phyloP scores from a whole-genome alignment of 306 rosid species.

The Spatholobus suberectus region DNA sequence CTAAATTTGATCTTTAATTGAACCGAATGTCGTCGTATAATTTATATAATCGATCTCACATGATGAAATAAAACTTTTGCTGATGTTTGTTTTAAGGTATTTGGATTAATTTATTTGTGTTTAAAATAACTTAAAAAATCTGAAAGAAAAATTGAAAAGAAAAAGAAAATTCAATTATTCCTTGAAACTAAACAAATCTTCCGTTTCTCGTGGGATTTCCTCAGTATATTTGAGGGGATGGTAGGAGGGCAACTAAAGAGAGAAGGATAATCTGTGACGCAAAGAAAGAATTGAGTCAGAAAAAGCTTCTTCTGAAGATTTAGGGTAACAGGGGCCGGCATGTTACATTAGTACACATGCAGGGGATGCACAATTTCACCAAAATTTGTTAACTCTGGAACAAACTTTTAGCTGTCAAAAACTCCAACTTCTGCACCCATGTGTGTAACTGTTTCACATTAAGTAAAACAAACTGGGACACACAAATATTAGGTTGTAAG shows the following conservation, averaged over 20 bases:
- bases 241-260: neutral
- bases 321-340: neutral
- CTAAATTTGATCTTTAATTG: too few species aligned
- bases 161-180: too few species aligned
- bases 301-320: slow-evolving; percentile 18
- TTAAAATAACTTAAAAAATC: too few species aligned
- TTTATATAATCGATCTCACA: too few species aligned
- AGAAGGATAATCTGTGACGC: neutral
- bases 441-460: slow-evolving; percentile 2
- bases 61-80: too few species aligned
- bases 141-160: too few species aligned
- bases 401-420: slow-evolving; percentile 9
- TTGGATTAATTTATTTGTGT: neutral
- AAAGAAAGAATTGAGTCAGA: slow-evolving; percentile 17
- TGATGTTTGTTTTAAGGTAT: neutral
- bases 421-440: neutral
- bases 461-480: neutral
- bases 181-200: neutral
- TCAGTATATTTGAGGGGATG: neutral
- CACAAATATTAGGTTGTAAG: slow-evolving; percentile 2
- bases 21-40: too few species aligned
- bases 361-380: slow-evolving; percentile 4
- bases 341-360: neutral
- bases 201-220: neutral
- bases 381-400: slow-evolving; percentile 14